Evolutionary conservation across 345 rosid species (phyloP).

Genomic region (Orychophragmus violaceus): DNA sequence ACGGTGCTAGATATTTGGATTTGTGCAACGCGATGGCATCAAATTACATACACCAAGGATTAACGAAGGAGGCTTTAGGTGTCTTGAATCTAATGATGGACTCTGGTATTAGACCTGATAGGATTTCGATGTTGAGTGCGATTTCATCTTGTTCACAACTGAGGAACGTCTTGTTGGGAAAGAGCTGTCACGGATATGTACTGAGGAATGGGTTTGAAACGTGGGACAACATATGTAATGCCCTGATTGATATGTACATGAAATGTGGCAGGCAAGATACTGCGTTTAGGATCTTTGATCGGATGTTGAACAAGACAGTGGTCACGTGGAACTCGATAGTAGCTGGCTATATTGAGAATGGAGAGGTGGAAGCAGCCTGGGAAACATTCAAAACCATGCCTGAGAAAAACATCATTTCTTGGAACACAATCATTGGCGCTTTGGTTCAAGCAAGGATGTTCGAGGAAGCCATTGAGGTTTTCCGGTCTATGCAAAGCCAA

Average conservation of each 20-base stretch:
- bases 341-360: constrained; percentile 44
- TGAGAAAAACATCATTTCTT: constrained; percentile 48
- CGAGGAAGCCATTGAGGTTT: constrained; percentile 54
- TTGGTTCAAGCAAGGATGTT: constrained; percentile 54
- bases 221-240: constrained; percentile 46
- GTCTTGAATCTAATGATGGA: constrained; percentile 42
- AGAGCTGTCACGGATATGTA: constrained; percentile 48
- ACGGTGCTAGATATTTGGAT: constrained; percentile 40
- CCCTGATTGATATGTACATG: constrained; percentile 62
- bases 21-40: constrained; percentile 50
- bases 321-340: constrained; percentile 59
- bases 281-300: constrained; percentile 41
- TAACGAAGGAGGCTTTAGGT: constrained; percentile 41
- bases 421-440: constrained; percentile 54
- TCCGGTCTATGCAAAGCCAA: constrained; percentile 48
- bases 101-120: constrained; percentile 40
- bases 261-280: constrained; percentile 40
- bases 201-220: constrained; percentile 46
- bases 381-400: constrained; percentile 50
- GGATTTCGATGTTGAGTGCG: constrained; percentile 46
- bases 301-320: constrained; percentile 41
- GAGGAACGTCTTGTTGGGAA: constrained; percentile 36
- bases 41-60: constrained; percentile 45
- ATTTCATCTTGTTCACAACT: constrained; percentile 48
- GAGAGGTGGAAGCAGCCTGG: constrained; percentile 47